A percentile compares a stretch with the other conserved stretches of the same genome.
Evolutionary conservation across 179 eudicot species (phyloP).

Genomic region (Carnegiea gigantea): DNA sequence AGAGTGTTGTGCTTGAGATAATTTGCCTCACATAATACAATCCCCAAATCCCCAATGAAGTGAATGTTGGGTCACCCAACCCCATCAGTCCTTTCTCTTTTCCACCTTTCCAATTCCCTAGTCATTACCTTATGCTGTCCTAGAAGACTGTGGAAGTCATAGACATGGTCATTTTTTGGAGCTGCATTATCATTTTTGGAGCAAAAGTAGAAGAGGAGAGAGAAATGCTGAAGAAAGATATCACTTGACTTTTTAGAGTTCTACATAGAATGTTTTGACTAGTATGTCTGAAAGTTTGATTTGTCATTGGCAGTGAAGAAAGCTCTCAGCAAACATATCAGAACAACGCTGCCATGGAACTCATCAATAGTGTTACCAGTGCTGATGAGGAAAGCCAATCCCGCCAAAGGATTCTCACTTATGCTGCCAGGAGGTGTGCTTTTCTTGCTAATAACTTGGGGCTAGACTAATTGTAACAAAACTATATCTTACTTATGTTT

Average conservation of each 20-base stretch:
- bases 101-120: not conserved
- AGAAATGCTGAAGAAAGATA: not conserved
- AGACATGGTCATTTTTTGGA: not conserved
- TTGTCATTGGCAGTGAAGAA: constrained; percentile 50
- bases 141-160: not conserved
- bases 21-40: not conserved
- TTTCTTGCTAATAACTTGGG: not conserved
- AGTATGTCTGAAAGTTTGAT: not conserved
- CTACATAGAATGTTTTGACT: not conserved
- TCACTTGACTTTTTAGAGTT: not conserved
- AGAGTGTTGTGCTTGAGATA: not conserved
- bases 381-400: constrained; percentile 87
- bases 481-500: not conserved
- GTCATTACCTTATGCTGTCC: not conserved
- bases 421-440: constrained; percentile 79
- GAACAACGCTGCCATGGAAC: constrained; percentile 74
- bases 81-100: not conserved
- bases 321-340: constrained; percentile 46
- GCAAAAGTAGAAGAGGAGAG: not conserved
- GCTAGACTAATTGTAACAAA: not conserved
- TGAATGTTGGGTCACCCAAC: not conserved
- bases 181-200: not conserved
- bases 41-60: not conserved
- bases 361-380: constrained; percentile 81
- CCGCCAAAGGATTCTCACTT: constrained; percentile 89